Conservation (phyloP, 2,329 filamentous ascomycete genomes). For the Hysterium pulicare region DNA sequence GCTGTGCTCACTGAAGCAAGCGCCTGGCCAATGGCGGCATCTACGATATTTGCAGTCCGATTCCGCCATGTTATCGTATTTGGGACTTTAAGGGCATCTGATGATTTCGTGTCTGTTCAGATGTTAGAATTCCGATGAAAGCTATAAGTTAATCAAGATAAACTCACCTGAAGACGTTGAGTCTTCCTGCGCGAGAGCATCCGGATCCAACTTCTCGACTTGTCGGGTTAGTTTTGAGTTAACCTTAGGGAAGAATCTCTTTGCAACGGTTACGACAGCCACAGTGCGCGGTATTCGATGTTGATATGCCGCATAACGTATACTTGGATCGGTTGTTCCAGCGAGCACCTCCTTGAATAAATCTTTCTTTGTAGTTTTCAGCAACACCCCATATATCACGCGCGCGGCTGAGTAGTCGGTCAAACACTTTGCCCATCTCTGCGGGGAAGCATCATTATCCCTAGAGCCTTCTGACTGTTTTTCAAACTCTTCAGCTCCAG, state of each 20-base stretch:
- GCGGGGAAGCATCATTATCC: conserved; percentile 32
- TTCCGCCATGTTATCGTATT: conserved; percentile 82
- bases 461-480: conserved; percentile 59
- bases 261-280: conserved; percentile 73
- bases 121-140: no score
- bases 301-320: conserved; percentile 93
- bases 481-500: conserved; percentile 78
- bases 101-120: conserved; percentile 40
- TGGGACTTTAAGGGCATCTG: conserved; percentile 51
- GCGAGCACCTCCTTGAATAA: conserved; percentile 81
- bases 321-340: conserved; percentile 85
- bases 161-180: conserved; percentile 49
- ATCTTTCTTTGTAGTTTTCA: conserved; percentile 65
- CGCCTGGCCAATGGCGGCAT: conserved; percentile 84
- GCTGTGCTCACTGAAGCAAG: conserved; percentile 65
- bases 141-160: no score
- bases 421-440: conserved; percentile 75
- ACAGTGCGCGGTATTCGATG: conserved; percentile 81
- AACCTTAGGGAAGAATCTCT: conserved; percentile 70
- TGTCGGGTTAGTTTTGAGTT: conserved; percentile 60
- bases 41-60: conserved; percentile 82
- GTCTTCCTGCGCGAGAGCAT: conserved; percentile 47
- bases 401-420: conserved; percentile 71
- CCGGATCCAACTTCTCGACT: conserved; percentile 66
- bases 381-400: conserved; percentile 77